phyloP scores from a whole-genome alignment of 1,139 yeast genomes.

The Scheffersomyces segobiensis region DNA sequence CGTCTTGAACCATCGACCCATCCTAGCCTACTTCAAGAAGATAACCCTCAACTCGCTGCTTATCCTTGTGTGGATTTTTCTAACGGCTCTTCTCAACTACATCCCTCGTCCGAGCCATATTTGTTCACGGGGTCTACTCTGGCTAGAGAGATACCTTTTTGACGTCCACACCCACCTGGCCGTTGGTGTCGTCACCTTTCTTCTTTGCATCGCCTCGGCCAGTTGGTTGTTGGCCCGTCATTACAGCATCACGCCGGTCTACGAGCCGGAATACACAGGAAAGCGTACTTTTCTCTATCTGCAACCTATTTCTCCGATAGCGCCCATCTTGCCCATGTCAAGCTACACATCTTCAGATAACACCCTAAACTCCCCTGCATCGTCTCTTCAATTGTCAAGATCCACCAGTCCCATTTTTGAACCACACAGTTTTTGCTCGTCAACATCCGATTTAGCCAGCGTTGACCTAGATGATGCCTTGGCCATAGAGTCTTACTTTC shows the following conservation, averaged over 20 bases:
- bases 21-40: constrained; percentile 1
- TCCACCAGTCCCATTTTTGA: neutral
- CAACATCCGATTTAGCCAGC: neutral
- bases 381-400: neutral
- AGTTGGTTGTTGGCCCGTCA: constrained; percentile 5
- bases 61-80: constrained; percentile 5
- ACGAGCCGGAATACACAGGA: neutral
- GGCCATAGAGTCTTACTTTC: neutral
- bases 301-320: neutral
- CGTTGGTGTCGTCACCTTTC: constrained; percentile 5
- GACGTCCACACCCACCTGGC: constrained; percentile 1
- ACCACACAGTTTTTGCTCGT: neutral
- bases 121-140: constrained; percentile 2
- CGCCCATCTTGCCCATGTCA: neutral
- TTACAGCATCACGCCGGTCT: neutral
- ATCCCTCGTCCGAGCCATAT: constrained; percentile 4
- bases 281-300: neutral
- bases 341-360: neutral
- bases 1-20: constrained; percentile 4
- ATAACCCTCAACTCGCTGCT: constrained; percentile 2
- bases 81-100: constrained; percentile 4
- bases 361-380: neutral
- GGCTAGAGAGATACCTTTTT: constrained; percentile 6
- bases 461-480: neutral
- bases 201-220: constrained; percentile 6